These are phyloP conservation scores for Petrea volubilis DNA, from an alignment of 257 asterid genomes.

Conservation along the genomic window DNA sequence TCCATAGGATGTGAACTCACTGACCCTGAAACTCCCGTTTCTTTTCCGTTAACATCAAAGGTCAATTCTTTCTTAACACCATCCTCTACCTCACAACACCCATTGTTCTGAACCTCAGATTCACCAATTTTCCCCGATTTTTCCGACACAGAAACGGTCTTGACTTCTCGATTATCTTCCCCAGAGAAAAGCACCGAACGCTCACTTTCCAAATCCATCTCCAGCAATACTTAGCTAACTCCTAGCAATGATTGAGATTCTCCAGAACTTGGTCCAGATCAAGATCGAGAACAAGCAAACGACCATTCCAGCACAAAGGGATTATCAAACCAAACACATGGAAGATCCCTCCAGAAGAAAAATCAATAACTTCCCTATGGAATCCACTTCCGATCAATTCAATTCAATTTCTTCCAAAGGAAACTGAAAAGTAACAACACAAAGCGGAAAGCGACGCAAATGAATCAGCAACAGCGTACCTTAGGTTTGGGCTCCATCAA, in stretches of 20 bases:
- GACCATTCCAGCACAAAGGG: slow-evolving; percentile 38
- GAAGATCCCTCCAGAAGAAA: not conserved
- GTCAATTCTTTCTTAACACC: slow-evolving; percentile 8
- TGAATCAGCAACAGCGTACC: slow-evolving; percentile 30
- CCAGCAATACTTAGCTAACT: slow-evolving; percentile 7
- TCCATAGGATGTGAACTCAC: slow-evolving; percentile 2
- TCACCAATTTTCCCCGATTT: slow-evolving; percentile 29
- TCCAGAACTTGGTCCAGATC: slow-evolving; percentile 34
- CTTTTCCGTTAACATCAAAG: slow-evolving; percentile 28
- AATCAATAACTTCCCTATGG: not conserved
- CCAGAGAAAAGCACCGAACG: slow-evolving; percentile 35
- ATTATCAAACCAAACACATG: not conserved
- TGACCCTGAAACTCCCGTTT: slow-evolving; percentile 16
- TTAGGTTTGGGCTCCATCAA: slow-evolving; percentile 20
- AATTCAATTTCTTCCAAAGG: not conserved
- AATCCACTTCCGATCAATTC: slow-evolving; percentile 22
- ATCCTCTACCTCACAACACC: slow-evolving; percentile 24
- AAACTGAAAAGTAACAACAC: not conserved
- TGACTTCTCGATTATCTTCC: slow-evolving; percentile 32
- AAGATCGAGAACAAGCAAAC: slow-evolving; percentile 48
- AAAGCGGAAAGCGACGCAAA: slow-evolving; percentile 9
- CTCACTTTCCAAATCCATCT: slow-evolving; percentile 54
- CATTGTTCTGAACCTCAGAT: slow-evolving; percentile 29
- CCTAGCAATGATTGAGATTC: slow-evolving; percentile 4
- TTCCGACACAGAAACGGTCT: slow-evolving; percentile 11